A percentile compares a stretch with the other conserved stretches of the same genome.
phyloP scores from a whole-genome alignment of 164 flowering plant genomes.

The Piper longum region DNA sequence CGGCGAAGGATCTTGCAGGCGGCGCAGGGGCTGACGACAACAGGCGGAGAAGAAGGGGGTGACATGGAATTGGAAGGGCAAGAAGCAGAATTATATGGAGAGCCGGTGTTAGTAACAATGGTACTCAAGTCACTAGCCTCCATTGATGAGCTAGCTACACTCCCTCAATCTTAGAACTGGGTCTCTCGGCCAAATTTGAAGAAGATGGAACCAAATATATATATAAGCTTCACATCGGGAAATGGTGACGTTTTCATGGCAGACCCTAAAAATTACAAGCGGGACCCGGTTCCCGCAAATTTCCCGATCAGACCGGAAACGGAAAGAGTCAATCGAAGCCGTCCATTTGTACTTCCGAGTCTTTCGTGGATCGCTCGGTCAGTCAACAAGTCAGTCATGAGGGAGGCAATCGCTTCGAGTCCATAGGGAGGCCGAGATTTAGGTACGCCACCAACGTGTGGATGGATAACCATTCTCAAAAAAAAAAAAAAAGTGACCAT shows the following conservation, averaged over 20 bases:
- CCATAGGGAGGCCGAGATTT: not conserved
- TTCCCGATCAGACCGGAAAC: not conserved
- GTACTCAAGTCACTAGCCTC: constrained; percentile 6
- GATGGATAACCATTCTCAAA: too few relatives aligned
- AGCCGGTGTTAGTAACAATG: constrained; percentile 1
- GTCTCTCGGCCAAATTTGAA: not conserved
- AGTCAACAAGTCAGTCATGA: not conserved
- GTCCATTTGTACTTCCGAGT: not conserved
- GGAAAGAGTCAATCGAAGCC: not conserved
- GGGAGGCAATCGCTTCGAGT: not conserved
- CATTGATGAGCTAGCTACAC: constrained; percentile 2
- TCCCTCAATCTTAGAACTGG: not conserved
- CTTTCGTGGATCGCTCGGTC: not conserved
- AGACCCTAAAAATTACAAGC: not conserved
- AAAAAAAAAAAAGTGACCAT: too few relatives aligned
- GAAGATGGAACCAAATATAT: not conserved
- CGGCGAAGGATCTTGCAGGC: constrained; percentile 80
- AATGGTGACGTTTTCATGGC: not conserved
- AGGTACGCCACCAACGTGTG: not conserved
- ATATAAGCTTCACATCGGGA: not conserved
- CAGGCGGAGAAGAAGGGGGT: constrained; percentile 9
- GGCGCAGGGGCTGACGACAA: constrained; percentile 53
- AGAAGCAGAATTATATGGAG: constrained; percentile 4
- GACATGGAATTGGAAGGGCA: constrained; percentile 4
- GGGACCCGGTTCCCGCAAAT: not conserved